Base-by-base conservation (phyloP, 2,329 filamentous ascomycete species). In the Neocatenulostroma microsporum region DNA sequence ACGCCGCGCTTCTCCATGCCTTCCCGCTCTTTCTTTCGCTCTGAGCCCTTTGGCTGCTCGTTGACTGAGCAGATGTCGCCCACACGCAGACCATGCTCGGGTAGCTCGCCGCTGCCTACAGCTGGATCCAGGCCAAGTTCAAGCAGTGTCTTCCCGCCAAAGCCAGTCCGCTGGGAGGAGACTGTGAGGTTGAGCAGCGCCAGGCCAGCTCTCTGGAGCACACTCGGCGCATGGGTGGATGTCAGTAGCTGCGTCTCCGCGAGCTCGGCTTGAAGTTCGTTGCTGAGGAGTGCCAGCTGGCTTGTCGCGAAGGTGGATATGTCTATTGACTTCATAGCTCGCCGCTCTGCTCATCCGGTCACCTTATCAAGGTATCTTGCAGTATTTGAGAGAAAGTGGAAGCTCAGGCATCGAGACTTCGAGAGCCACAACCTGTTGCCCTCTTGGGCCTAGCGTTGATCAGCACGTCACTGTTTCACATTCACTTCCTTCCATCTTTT, bases 81-180 rank as follows among this genome's bases (percentile, higher is more conserved):
- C 0, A 76, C 72, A 2, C 84, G 71, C 34, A 91, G 66, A 18
- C 82, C 83, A 66, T 89, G 84, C 56, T 85, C 80, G 1, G 80
- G 79, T 14, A 89, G 64, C 4, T 63, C 55, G 25, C 51, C 49
- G 28, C 55, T 58, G 14, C 55, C 58, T 2, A 81, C 73, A 1
- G 86, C 83, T n/a, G 75, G 64, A 53, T 95, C 89, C 0, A 77
- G 68, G 12, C 66, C 68, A 5, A 98, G 76, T 59, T 95, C 88
- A 3, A 95, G 67, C 2, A 98, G 82, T 0, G 84, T 86, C 46
- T 86, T 84, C n/a, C 91, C 91, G 12, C 88, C 91, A 24, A 95
- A 70, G 0, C 91, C 91, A 0, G 91, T 98, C 20, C 88, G 80
- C 56, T 84, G 83, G 13, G 82, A 80, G 9, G 73, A 68, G 21